These are phyloP conservation scores for Corymbia maculata DNA, from an alignment of 345 rosid genomes.

Conservation along the genomic window DNA sequence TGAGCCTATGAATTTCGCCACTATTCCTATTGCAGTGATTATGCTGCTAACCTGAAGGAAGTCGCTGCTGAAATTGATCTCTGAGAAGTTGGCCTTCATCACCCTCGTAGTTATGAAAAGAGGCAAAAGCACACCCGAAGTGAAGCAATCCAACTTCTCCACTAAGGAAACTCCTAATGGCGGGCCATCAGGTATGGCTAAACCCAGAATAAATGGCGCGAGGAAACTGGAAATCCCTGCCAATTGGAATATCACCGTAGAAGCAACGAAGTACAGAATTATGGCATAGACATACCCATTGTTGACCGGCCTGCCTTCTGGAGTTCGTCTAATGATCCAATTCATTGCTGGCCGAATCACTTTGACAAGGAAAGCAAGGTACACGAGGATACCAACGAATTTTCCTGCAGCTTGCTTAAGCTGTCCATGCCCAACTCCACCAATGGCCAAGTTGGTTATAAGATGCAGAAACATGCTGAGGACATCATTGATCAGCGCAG, in stretches of 20 bases:
- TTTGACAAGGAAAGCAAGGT: not conserved
- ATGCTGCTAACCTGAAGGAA: not conserved
- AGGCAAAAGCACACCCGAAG: slow-evolving; percentile 8
- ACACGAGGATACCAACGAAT: not conserved
- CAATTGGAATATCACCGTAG: not conserved
- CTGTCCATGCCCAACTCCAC: not conserved
- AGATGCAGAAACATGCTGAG: not conserved
- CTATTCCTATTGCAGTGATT: not conserved
- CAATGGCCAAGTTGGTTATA: not conserved
- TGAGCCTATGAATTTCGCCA: not conserved
- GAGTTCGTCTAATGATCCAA: slow-evolving; percentile 4
- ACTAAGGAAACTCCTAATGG: slow-evolving; percentile 14
- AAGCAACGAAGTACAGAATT: not conserved
- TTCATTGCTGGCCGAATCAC: slow-evolving; percentile 2
- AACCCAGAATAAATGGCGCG: slow-evolving; percentile 7
- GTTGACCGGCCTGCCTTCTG: slow-evolving; percentile 2
- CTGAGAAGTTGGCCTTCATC: slow-evolving; percentile 1
- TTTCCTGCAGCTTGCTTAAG: not conserved
- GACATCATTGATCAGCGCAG: slow-evolving; percentile 5
- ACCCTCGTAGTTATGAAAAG: not conserved
- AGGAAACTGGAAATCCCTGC: not conserved
- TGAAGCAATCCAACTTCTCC: slow-evolving; percentile 7
- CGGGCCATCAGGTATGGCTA: slow-evolving; percentile 13
- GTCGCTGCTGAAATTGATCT: not conserved
- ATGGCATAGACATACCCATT: slow-evolving; percentile 3